Percentiles rank a stretch among this genome's conserved stretches.
phyloP scores from a whole-genome alignment of 1,139 yeast species.

The Tardiomyces digboiensis region DNA sequence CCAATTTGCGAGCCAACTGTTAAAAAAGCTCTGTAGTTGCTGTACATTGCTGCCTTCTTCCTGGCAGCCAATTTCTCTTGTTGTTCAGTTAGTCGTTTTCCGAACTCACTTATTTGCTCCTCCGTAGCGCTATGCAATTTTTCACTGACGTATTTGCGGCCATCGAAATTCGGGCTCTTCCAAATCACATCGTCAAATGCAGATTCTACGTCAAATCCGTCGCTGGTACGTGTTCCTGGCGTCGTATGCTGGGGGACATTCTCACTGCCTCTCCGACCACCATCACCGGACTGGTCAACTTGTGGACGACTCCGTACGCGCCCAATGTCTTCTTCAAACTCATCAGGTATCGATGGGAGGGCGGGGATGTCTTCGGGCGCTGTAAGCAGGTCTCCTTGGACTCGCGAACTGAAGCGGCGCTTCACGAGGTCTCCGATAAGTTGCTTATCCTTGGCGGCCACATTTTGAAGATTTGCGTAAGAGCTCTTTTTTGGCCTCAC shows the following conservation, averaged over 20 bases:
- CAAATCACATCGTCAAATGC: slow-evolving; percentile 3
- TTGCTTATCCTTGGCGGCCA: background rate
- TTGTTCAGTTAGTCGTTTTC: slow-evolving; percentile 45
- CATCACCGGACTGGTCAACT: background rate
- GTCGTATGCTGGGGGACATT: too few species aligned
- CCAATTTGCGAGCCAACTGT: slow-evolving; percentile 57
- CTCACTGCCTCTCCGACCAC: too few species aligned
- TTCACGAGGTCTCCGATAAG: background rate
- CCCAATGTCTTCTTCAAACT: background rate
- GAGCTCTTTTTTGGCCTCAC: background rate
- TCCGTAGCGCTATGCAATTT: slow-evolving; percentile 47
- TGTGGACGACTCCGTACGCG: too few species aligned
- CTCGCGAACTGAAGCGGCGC: background rate
- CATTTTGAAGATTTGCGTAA: background rate
- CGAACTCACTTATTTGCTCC: slow-evolving; percentile 62
- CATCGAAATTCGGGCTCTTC: slow-evolving; percentile 7
- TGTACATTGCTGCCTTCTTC: slow-evolving; percentile 55
- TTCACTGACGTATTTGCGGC: slow-evolving; percentile 7
- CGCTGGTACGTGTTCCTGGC: background rate
- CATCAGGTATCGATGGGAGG: background rate
- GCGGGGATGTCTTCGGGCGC: background rate
- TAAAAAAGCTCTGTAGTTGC: slow-evolving; percentile 64
- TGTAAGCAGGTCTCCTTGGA: background rate
- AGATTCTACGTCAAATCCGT: slow-evolving; percentile 5
- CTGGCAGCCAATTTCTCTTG: slow-evolving; percentile 49